These are phyloP conservation scores for Lindgomyces ingoldianus DNA, from an alignment of 495 filamentous ascomycete genomes.

Conservation along the genomic window DNA sequence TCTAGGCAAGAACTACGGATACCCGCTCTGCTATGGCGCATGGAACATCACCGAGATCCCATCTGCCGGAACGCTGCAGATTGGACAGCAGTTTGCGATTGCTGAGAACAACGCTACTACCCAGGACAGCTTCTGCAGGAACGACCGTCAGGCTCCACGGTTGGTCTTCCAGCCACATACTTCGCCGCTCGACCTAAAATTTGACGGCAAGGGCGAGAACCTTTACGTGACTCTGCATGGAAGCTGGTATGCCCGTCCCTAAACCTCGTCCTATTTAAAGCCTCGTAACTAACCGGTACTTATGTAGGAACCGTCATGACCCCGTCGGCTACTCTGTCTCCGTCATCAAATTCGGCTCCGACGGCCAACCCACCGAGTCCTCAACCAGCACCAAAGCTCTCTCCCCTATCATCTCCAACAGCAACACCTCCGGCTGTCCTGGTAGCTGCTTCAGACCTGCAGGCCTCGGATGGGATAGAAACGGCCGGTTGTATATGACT, in stretches of 20 bases:
- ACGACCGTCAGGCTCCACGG: constrained; percentile 3
- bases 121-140: constrained; percentile 13
- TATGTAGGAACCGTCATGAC: constrained; percentile 44
- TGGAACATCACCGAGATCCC: constrained; percentile 19
- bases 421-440: constrained; percentile 41
- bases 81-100: constrained; percentile 25
- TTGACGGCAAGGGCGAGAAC: constrained; percentile 23
- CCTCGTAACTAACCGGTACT: not conserved
- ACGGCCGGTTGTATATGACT: constrained; percentile 49
- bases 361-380: constrained; percentile 47
- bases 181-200: constrained; percentile 26
- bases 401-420: constrained; percentile 50
- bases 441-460: constrained; percentile 53
- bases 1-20: constrained; percentile 21
- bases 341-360: constrained; percentile 46
- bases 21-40: constrained; percentile 24
- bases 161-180: constrained; percentile 27
- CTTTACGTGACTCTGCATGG: constrained; percentile 27
- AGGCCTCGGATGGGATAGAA: constrained; percentile 50
- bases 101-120: constrained; percentile 12
- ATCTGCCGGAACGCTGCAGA: constrained; percentile 9
- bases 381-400: constrained; percentile 47
- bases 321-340: constrained; percentile 52
- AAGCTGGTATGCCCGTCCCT: constrained; percentile 22
- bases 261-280: not conserved